Base-by-base conservation (phyloP, 306 rosid genomes). In the Trifolium repens region DNA sequence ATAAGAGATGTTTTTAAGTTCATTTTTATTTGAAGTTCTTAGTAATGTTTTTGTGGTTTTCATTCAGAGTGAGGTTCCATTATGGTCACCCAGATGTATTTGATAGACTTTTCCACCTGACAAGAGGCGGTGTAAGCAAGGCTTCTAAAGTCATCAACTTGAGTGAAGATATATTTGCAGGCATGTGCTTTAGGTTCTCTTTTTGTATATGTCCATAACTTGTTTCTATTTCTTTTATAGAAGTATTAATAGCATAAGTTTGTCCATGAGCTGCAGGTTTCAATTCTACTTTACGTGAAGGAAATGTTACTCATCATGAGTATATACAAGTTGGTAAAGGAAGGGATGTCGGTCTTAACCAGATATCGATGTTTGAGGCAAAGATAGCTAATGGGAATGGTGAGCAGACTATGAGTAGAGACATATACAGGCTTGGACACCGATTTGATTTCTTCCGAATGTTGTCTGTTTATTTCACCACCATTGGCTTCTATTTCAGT, bases 141-240 rank as follows among this genome's bases (percentile, higher is more conserved):
- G 97, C 98, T 82, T 94, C 98, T 43, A 85, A 85, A 88, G 91
- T 90, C 75, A 81, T 91, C 88, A 94, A 94, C 84, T 86, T 94
- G 79, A 94, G 98, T 70, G 98, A 94, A 78, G 98, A 94, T 89
- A 94, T 94, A 90, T 94, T 94, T 89, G 98, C 97, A 87, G 98
- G 98, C 73, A 88, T 64, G 88, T 78, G 37, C 27, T 72, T 16
- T 62, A 73, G 62, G 34, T 67, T 76, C 50, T 68, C 67, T n/a
- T 76, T 67, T 44, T 67, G 44, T 57, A 49, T 54, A 66, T 15
- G 43, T 17, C 24, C 24, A 35, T 54, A 57, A 24, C 66, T 46
- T 55, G 19, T 82, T 67, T 72, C 44, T 27, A 52, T 66, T 47
- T 78, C 42, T 61, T 37, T 62, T 22, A 17, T 2, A 71, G 60